Evolutionary conservation across 1,284 basidiomycete species (phyloP), one percentile per base, ranked within the genome.

Genomic region (Sanguinoderma infundibulare): DNA sequence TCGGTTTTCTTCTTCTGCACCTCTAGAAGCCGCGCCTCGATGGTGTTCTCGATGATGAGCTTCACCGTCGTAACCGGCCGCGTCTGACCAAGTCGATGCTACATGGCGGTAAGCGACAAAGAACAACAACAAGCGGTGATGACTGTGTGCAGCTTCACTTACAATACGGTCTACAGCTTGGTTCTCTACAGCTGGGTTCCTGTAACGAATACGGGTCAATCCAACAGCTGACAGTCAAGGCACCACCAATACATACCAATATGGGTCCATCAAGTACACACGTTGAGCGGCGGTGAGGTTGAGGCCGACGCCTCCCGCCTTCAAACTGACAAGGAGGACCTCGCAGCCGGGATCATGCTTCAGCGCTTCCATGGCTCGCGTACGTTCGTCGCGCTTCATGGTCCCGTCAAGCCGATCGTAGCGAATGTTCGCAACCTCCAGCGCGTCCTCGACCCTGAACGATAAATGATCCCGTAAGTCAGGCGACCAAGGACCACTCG

Each of bases 101-200:
- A n/a, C 62, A 47, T 62, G 66, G 39, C 22, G 17, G 61, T 62
- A 49, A 65, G 57, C 24, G 36, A 26, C 40, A 39, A 14, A 20
- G 15, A 34, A n/a, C n/a, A n/a, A n/a, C n/a, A n/a, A n/a, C n/a
- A n/a, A n/a, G n/a, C 7, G 53, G 40, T 7, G 32, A 40, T 7
- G 30, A 38, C 49, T 14, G 22, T n/a, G 34, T 32, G 32, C 17
- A 34, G 30, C 47, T 46, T 15, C 30, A 79, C 83, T 76, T 61
- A 89, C 91, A 70, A 97, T 95, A 63, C 96, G 89, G 81, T 98
- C 92, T 57, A 97, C 94, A 24, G 95, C 95, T 77, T 98, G 96
- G 71, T 96, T 95, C 80, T 98, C 96, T 7, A 98, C 96, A 12
- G 95, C 95, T 20, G 96, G 96, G 72, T 98, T 98, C 94, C 93